Conservation (phyloP, 2,329 filamentous ascomycete species). For the Botrytis sinoallii region DNA sequence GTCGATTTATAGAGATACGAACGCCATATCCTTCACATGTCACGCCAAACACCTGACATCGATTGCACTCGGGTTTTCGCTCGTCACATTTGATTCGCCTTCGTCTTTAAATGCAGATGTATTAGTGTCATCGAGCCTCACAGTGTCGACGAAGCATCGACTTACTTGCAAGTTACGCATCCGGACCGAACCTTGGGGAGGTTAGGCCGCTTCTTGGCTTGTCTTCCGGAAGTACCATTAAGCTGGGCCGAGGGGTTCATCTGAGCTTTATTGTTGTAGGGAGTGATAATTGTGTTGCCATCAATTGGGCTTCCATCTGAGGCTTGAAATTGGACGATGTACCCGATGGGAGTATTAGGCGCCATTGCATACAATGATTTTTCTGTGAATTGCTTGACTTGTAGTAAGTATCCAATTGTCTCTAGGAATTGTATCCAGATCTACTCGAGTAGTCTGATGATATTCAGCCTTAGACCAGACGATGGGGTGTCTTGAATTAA, state of each 20-base stretch:
- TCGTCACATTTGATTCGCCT: constrained; percentile 20
- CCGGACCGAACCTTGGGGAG: constrained; percentile 17
- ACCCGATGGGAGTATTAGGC: neutral
- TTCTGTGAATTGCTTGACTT: neutral
- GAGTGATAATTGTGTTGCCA: neutral
- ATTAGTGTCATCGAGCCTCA: constrained; percentile 2
- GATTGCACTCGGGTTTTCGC: constrained; percentile 14
- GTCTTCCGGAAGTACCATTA: neutral
- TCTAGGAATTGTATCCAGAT: neutral
- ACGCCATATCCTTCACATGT: constrained; percentile 16
- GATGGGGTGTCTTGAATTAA: neutral
- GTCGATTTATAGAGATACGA: constrained; percentile 8
- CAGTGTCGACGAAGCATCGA: neutral
- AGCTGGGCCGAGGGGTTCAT: neutral
- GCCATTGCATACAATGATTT: neutral
- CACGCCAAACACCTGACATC: constrained; percentile 10
- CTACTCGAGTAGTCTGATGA: neutral
- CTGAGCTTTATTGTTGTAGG: neutral
- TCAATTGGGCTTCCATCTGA: neutral
- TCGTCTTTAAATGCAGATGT: constrained; percentile 4
- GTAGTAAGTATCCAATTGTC: neutral
- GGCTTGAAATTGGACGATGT: constrained; percentile 7
- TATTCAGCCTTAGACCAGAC: neutral
- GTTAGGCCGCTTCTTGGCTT: constrained; percentile 9
- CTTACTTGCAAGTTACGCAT: constrained; percentile 22